These are phyloP conservation scores for Lepraria neglecta DNA, from an alignment of 495 filamentous ascomycete species.

Conservation along the genomic window DNA sequence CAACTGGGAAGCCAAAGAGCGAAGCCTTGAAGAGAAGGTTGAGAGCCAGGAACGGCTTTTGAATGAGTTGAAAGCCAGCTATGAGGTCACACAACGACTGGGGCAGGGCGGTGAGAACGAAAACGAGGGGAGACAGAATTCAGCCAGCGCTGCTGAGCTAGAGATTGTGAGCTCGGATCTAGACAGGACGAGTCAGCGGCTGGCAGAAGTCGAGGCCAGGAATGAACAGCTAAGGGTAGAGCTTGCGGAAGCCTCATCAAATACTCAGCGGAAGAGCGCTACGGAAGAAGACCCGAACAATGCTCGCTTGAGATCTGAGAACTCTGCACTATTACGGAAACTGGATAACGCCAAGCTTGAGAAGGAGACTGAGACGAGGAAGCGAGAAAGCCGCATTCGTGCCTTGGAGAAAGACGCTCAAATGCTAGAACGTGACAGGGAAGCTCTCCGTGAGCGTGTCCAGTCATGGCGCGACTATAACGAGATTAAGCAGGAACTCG, in stretches of 20 bases:
- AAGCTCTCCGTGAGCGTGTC: conserved; percentile 67
- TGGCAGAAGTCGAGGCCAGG: conserved; percentile 86
- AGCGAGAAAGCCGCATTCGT: conserved; percentile 43
- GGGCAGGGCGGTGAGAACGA: conserved; percentile 62
- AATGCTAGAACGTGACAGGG: conserved; percentile 60
- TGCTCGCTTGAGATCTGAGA: conserved; percentile 82
- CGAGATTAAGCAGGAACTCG: conserved; percentile 89
- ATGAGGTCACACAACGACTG: conserved; percentile 89
- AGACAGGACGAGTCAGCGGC: conserved; percentile 76
- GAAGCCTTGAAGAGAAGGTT: conserved; percentile 81
- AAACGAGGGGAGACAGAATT: conserved; percentile 46
- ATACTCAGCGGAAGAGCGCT: conserved; percentile 53
- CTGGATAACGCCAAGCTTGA: conserved; percentile 77
- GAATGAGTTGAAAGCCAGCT: conserved; percentile 92
- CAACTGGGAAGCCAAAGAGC: conserved; percentile 95
- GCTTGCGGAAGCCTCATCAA: conserved; percentile 79
- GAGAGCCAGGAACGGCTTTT: conserved; percentile 89
- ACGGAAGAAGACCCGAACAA: conserved; percentile 82
- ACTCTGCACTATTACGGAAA: conserved; percentile 79
- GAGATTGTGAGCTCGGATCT: conserved; percentile 88
- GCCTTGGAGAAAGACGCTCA: conserved; percentile 66
- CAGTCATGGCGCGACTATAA: conserved; percentile 92
- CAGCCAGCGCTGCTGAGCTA: conserved; percentile 79
- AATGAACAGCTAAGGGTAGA: conserved; percentile 92
- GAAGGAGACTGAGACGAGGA: conserved; percentile 66